Base-by-base conservation (phyloP, 2,329 filamentous ascomycete species). In the Epichloe hybrida region DNA sequence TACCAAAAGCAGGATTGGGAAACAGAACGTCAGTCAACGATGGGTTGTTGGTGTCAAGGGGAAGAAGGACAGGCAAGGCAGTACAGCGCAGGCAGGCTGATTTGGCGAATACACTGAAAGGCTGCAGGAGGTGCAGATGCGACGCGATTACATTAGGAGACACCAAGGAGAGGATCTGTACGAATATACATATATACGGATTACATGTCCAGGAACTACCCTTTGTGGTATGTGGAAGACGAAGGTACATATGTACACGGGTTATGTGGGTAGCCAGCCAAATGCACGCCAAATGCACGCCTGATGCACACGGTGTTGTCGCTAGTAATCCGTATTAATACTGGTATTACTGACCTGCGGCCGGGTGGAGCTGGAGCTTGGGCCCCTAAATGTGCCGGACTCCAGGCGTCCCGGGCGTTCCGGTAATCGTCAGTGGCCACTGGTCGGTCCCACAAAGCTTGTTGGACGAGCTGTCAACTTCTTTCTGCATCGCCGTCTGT, bases 121-220 rank as follows among this genome's bases (percentile, higher is more conserved):
- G 12, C 12, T 15, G 13, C 3, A 39, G 17, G 35, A 51, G 57
- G 44, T 49, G 43, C 46, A 51, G 53, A 52, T 55, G 44, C 44
- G 20, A 11, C 43, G 50, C 46, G 49, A 50, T 46, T 52, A 53
- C 46, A 52, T 55, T 23, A 50, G 38, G 17, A 41, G 49, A 50
- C 42, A 50, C 37, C 49, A 46, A 46, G 2, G 13, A 57, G 54
- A 57, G 50, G 52, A 56, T 53, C 57, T 57, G 54, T 56, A 57
- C 53, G 48, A 61, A 54, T 42, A 42, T 20, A 13, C 13, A 13
- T 17, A 20, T 15, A 21, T 39, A 31, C 31, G n/a, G n/a, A n/a
- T n/a, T n/a, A n/a, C 17, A 37, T 21, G 11, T 3, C 6, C 6
- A 47, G 17, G 31, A 20, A 21, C 6, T 9, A 9, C 8, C 27